phyloP scores from a whole-genome alignment of 345 rosid species.

The Citrus australasica region DNA sequence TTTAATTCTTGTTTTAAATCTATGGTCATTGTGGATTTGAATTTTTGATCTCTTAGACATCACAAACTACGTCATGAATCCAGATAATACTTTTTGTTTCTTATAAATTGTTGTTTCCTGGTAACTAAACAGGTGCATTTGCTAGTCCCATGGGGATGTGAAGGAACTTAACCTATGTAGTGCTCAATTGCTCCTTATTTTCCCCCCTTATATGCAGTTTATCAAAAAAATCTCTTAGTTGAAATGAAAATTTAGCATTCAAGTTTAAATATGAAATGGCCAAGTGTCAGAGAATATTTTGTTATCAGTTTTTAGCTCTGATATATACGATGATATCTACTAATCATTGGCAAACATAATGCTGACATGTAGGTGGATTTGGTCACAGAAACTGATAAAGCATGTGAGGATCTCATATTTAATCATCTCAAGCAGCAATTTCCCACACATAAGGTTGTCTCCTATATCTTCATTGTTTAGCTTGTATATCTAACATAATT shows the following conservation, averaged over 20 bases:
- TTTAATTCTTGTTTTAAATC: not conserved
- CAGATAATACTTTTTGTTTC: not conserved
- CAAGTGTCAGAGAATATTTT: not conserved
- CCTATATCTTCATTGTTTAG: not conserved
- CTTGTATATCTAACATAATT: not conserved
- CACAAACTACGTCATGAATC: not conserved
- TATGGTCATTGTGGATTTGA: not conserved
- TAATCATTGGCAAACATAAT: not conserved
- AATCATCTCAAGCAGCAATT: slow-evolving; percentile 60
- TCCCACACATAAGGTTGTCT: slow-evolving; percentile 69
- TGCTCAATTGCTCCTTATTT: not conserved
- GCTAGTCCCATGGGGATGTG: not conserved
- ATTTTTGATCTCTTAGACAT: not conserved
- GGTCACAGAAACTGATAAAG: slow-evolving; percentile 96
- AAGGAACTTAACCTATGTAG: not conserved
- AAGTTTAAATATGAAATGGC: not conserved
- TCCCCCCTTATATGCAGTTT: not conserved
- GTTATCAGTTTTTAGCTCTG: not conserved
- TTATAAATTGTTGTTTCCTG: not conserved
- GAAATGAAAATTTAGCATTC: not conserved
- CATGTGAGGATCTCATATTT: slow-evolving; percentile 91
- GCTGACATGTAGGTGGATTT: slow-evolving; percentile 67
- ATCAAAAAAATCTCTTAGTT: not conserved
- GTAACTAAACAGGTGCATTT: not conserved
- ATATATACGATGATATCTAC: not conserved